Evolutionary conservation across 129 eudicot genomes (phyloP).

Genomic region (Calendula officinalis): DNA sequence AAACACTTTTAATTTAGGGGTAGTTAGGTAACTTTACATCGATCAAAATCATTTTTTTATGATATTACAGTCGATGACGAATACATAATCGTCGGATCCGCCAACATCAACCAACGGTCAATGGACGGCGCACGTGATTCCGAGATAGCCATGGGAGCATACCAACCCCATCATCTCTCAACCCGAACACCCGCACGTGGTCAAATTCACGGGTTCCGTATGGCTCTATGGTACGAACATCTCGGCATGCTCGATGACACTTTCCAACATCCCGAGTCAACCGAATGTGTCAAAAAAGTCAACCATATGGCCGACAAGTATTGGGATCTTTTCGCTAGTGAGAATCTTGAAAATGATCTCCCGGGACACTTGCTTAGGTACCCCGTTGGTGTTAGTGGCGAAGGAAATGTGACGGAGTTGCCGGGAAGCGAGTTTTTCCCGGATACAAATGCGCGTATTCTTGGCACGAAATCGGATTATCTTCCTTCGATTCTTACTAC

Average conservation of each 20-base stretch:
- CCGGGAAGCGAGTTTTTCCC: constrained; percentile 73
- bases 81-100: constrained; percentile 77
- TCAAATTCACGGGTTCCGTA: constrained; percentile 72
- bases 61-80: constrained; percentile 70
- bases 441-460: constrained; percentile 63
- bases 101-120: constrained; percentile 86
- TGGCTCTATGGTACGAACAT: constrained; percentile 89
- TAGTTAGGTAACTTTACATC: neutral
- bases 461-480: constrained; percentile 62
- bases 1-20: neutral
- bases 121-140: constrained; percentile 87
- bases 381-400: constrained; percentile 53
- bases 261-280: constrained; percentile 57
- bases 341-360: constrained; percentile 52
- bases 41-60: neutral
- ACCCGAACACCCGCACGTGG: constrained; percentile 63
- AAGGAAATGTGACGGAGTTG: constrained; percentile 57
- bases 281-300: constrained; percentile 52
- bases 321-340: constrained; percentile 67
- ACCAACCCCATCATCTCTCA: constrained; percentile 63
- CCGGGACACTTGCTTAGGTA: constrained; percentile 87
- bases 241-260: constrained; percentile 73
- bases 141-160: constrained; percentile 85
- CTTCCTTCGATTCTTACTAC: constrained; percentile 50
- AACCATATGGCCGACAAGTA: constrained; percentile 61